Conservation (phyloP, 805 yeast species). For the Pichia membranifaciens region DNA sequence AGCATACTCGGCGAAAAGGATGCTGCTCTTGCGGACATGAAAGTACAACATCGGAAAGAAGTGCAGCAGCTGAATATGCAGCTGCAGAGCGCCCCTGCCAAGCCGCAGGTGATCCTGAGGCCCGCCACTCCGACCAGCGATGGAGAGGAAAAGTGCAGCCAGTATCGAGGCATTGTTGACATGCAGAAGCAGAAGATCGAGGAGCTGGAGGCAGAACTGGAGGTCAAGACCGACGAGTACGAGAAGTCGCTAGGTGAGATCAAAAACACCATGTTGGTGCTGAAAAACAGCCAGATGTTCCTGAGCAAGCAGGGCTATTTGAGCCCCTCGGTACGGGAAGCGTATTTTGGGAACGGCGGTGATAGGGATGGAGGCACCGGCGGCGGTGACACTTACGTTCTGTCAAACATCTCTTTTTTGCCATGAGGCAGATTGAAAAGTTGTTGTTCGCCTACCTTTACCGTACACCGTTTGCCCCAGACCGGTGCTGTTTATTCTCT, state of each 20-base stretch:
- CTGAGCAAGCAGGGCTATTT: constrained; percentile 8
- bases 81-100: neutral
- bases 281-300: constrained; percentile 19
- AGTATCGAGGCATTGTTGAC: constrained; percentile 6
- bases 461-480: too few relatives aligned
- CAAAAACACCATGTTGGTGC: constrained; percentile 19
- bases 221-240: constrained; percentile 14
- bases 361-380: neutral
- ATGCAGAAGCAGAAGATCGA: constrained; percentile 11
- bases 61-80: neutral
- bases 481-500: too few relatives aligned
- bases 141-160: neutral
- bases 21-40: neutral
- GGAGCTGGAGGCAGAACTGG: constrained; percentile 16
- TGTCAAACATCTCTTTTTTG: constrained; percentile 13
- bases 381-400: constrained; percentile 14
- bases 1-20: constrained; percentile 5
- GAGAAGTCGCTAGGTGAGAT: constrained; percentile 17
- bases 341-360: too few relatives aligned
- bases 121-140: neutral
- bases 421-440: neutral
- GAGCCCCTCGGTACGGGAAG: neutral
- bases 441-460: too few relatives aligned
- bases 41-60: neutral
- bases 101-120: neutral